A percentile compares a stretch with the other conserved stretches of the same genome.
phyloP scores from a whole-genome alignment of 2,329 filamentous ascomycete genomes.

The Ceratocystis ficicola region DNA sequence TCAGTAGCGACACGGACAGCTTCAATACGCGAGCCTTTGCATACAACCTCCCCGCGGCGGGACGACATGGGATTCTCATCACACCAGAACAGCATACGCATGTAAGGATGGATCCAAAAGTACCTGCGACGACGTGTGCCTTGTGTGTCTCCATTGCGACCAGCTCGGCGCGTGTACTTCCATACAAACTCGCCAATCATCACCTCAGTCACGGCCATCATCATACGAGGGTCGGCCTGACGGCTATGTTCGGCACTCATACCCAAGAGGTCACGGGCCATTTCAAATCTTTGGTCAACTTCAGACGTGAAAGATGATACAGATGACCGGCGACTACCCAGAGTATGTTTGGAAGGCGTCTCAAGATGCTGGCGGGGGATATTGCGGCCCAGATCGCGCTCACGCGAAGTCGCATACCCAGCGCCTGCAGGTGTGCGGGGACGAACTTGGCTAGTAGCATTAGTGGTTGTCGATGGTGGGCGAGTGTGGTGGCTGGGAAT shows the following conservation, averaged over 20 bases:
- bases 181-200: conserved; percentile 99
- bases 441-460: conserved; percentile 35
- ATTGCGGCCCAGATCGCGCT: conserved; percentile 14
- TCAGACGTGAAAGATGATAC: conserved; percentile 94
- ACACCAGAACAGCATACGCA: conserved; percentile 92
- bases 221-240: conserved; percentile 84
- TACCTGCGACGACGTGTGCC: conserved; percentile 84
- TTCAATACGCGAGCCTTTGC: conserved; percentile 89
- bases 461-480: conserved; percentile 36
- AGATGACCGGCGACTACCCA: conserved; percentile 58
- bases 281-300: conserved; percentile 80
- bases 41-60: conserved; percentile 60
- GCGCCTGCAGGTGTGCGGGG: conserved; percentile 50
- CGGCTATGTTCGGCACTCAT: conserved; percentile 38
- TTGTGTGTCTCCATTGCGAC: conserved; percentile 68
- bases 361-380: conserved; percentile 13
- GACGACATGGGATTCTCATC: conserved; percentile 71
- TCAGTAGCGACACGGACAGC: conserved; percentile 84
- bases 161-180: conserved; percentile 95
- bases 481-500: conserved; percentile 43
- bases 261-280: conserved; percentile 44
- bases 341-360: conserved; percentile 20
- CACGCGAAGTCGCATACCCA: conserved; percentile 34
- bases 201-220: conserved; percentile 95
- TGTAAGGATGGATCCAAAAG: conserved; percentile 99